Conservation (phyloP, 352 stramenopile species). For the Salisapilia sapeloensis region DNA sequence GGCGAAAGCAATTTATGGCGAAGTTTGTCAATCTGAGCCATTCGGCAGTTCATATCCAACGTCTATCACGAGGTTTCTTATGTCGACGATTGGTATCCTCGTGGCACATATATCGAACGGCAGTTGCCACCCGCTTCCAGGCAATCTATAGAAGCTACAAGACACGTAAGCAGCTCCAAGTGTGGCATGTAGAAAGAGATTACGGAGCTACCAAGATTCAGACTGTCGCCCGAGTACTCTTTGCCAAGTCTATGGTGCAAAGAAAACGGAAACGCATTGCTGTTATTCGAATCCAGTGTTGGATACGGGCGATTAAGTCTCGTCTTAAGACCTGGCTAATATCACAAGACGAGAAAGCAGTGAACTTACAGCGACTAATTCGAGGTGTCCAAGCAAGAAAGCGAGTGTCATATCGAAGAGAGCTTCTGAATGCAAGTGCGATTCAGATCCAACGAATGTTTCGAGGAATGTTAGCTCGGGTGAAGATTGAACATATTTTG, state of each 20-base stretch:
- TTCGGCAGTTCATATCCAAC: conserved; percentile 33
- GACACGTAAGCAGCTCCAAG: conserved; percentile 17
- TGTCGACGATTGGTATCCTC: conserved; percentile 20
- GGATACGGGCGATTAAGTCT: conserved; percentile 30
- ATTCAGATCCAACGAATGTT: conserved; percentile 53
- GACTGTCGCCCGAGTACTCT: conserved; percentile 30
- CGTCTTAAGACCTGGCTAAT: conserved; percentile 24
- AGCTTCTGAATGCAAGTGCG: conserved; percentile 7
- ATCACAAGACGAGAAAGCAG: conserved; percentile 24
- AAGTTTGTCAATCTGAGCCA: conserved; percentile 19
- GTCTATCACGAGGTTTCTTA: conserved; percentile 25
- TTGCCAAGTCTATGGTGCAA: conserved; percentile 6
- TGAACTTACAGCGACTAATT: conserved; percentile 34
- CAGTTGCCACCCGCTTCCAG: conserved; percentile 34
- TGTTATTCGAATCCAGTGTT: conserved; percentile 33
- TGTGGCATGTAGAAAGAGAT: conserved; percentile 37
- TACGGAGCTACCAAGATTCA: conserved; percentile 48
- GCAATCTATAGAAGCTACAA: conserved; percentile 36
- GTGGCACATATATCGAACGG: conserved; percentile 37
- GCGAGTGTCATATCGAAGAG: conserved; percentile 6
- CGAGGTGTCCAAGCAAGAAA: conserved; percentile 28
- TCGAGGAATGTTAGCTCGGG: conserved; percentile 29
- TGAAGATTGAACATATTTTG: conserved; percentile 15
- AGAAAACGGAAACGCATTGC: conserved; percentile 11
- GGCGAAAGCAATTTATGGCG: conserved; percentile 21